Conservation (phyloP, 441 rosid species). For the Kokia cookei region DNA sequence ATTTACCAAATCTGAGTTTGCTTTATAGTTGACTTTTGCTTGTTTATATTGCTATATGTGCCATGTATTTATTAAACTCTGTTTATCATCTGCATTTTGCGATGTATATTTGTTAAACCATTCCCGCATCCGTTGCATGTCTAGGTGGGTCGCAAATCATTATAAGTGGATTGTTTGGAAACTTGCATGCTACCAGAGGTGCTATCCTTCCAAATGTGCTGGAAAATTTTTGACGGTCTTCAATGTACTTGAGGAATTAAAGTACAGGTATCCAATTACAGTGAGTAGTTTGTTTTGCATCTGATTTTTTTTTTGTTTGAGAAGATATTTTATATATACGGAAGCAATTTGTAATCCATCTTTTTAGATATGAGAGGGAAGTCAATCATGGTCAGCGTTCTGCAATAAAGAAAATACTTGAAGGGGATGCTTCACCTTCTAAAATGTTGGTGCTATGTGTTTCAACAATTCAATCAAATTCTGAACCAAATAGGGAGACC, state of each 20-base stretch:
- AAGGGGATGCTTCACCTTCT: slow-evolving; percentile 79
- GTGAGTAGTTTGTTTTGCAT: slow-evolving; percentile 2
- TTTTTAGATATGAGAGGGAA: slow-evolving; percentile 86
- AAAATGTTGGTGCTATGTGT: slow-evolving; percentile 74
- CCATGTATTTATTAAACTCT: background rate
- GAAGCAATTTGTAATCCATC: slow-evolving; percentile 12
- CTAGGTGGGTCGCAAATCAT: slow-evolving; percentile 90
- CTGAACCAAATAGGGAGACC: slow-evolving; percentile 27
- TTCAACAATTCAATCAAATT: slow-evolving; percentile 43
- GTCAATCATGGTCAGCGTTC: slow-evolving; percentile 86
- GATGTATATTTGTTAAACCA: background rate
- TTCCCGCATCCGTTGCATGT: slow-evolving; percentile 11
- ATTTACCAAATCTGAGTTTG: background rate
- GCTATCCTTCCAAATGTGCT: slow-evolving; percentile 36
- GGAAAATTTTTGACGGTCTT: slow-evolving; percentile 57
- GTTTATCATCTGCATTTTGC: background rate
- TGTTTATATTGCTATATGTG: background rate
- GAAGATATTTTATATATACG: slow-evolving; percentile 9
- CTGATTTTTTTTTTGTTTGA: background rate
- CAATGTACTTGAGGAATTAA: slow-evolving; percentile 80
- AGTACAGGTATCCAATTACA: slow-evolving; percentile 51
- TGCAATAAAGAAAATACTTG: slow-evolving; percentile 81
- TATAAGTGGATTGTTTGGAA: slow-evolving; percentile 98
- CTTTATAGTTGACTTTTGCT: background rate
- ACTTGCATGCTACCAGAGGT: slow-evolving; percentile 73